Percentiles rank a stretch among this genome's conserved stretches.
These are phyloP conservation scores for Phialophora verrucosa DNA, from an alignment of 2,329 filamentous ascomycete species.

Conservation along the genomic window DNA sequence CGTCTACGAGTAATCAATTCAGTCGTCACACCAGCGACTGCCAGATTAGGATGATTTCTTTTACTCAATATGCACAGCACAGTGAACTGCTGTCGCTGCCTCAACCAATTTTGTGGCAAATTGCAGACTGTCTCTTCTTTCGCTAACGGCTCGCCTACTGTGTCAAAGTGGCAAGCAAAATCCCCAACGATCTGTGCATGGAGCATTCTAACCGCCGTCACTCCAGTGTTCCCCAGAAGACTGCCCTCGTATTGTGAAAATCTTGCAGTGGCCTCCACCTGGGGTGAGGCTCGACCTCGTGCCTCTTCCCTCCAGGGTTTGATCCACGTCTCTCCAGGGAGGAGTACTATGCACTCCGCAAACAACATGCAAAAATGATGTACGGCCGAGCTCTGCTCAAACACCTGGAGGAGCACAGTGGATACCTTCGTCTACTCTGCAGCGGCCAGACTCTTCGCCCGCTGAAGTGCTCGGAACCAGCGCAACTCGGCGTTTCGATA, in stretches of 20 bases:
- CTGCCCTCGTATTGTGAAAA: background rate
- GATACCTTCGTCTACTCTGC: background rate
- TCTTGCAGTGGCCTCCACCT: constrained; percentile 8
- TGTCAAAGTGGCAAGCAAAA: constrained; percentile 11
- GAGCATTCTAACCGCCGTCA: constrained; percentile 5
- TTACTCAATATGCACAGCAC: background rate
- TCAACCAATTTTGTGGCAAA: constrained; percentile 25
- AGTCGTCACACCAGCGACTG: background rate
- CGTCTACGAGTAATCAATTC: background rate
- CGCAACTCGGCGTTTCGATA: constrained; percentile 6
- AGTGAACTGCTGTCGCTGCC: background rate
- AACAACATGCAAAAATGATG: background rate
- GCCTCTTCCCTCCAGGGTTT: background rate
- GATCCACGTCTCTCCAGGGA: background rate
- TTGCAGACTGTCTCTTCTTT: constrained; percentile 11
- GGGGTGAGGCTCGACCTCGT: constrained; percentile 15
- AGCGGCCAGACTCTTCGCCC: background rate
- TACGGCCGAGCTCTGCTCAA: background rate
- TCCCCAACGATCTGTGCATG: constrained; percentile 17
- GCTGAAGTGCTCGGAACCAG: background rate
- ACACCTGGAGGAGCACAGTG: constrained; percentile 6
- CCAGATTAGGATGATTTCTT: constrained; percentile 1
- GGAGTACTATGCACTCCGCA: constrained; percentile 27
- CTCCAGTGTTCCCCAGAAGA: background rate
- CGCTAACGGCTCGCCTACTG: background rate